Base-by-base conservation (phyloP, 2,329 filamentous ascomycete species). In the Sporothrix brasiliensis region DNA sequence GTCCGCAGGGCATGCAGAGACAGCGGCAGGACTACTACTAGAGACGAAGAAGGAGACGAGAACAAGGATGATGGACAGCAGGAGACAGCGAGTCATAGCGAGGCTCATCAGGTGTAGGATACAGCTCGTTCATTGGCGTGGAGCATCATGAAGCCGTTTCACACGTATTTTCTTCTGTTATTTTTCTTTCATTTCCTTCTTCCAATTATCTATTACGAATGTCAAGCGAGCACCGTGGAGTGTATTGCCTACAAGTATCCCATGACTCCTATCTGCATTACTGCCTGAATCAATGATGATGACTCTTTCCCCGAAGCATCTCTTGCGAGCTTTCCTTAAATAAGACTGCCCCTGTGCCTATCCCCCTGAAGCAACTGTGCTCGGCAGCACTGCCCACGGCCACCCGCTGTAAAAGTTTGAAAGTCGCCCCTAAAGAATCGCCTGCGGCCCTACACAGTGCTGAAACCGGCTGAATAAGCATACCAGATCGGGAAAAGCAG, bases 251-350 rank as follows among this genome's bases (percentile, higher is more conserved):
- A 6, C 24, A 2, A 54, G 16, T 2, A 21, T 14, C 52, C 52
- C 52, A 44, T 61, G 56, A 44, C 58, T 47, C 21, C 34, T 0
- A 34, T 34, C 34, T 34, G 34, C 6, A 47, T 14, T 24, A 21
- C 58, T 63, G 58, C 58, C 39, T 63, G 6, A 14, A 47, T 63
- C 58, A 44, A 39, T 58, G 54, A 39, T 27, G 39, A 47, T 63
- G 58, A 63, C 58, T 63, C 39, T 24, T 47, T 61, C n/a, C 39
- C n/a, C n/a, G 34, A 16, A 24, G 30, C 13, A 13, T 30, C 27
- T 30, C 3, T 5, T 5, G 27, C 41, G 13, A 4, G 1, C 41
- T 2, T 11, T 4, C 41, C 9, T 19, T n/a, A 52, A n/a, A 52
- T 52, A 30, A 30, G 27, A 30, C 27, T 30, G 27, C 4, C 27